Conservation (phyloP, 129 eudicot genomes). For the Artemisia tridentata region DNA sequence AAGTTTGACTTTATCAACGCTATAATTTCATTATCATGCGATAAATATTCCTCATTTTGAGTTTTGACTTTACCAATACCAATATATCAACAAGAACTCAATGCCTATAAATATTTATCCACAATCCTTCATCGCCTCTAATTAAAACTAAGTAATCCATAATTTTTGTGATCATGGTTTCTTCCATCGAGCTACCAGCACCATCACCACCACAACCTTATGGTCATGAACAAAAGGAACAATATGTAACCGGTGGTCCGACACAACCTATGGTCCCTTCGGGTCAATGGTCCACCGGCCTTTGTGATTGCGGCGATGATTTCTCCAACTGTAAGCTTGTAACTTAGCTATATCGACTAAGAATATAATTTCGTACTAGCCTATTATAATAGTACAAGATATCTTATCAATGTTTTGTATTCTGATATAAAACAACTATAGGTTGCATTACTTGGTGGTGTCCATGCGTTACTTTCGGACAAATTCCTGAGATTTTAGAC, state of each 20-base stretch:
- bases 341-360: not conserved
- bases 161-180: slow-evolving; percentile 8
- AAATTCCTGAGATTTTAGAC: slow-evolving; percentile 57
- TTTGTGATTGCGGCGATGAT: slow-evolving; percentile 61
- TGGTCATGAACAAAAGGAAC: not conserved
- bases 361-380: not conserved
- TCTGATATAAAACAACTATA: not conserved
- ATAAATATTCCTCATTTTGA: not conserved
- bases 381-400: not conserved
- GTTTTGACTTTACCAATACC: not conserved
- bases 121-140: slow-evolving; percentile 4
- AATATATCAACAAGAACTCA: not conserved
- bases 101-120: slow-evolving; percentile 7
- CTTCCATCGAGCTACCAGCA: slow-evolving; percentile 8
- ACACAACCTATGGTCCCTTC: slow-evolving; percentile 11
- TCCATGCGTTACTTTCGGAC: slow-evolving; percentile 73
- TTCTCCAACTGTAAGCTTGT: slow-evolving; percentile 45
- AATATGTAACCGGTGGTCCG: slow-evolving; percentile 5
- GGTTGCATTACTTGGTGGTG: slow-evolving; percentile 68
- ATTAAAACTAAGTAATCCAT: not conserved
- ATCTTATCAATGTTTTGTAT: not conserved
- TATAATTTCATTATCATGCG: too few species aligned
- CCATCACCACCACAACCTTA: not conserved
- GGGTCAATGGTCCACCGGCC: slow-evolving; percentile 52
- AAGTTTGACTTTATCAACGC: too few species aligned